Evolutionary conservation across 2,329 filamentous ascomycete genomes (phyloP).

Genomic region (Penicillium psychrosexuale): DNA sequence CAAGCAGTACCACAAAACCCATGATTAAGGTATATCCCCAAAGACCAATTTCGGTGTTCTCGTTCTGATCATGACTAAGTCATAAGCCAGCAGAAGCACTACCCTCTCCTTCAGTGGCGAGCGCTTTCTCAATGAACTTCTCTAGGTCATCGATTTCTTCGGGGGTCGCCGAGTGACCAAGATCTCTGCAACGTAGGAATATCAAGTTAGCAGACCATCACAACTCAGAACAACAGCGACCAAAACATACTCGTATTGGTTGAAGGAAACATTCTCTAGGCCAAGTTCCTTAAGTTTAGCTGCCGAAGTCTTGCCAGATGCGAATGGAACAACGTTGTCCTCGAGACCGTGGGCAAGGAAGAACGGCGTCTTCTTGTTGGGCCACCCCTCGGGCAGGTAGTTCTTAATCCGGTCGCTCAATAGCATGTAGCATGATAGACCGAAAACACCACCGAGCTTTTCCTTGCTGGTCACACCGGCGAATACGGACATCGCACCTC

Average conservation of each 20-base stretch:
- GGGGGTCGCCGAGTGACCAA: constrained; percentile 72
- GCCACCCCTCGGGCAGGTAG: constrained; percentile 52
- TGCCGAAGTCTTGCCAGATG: constrained; percentile 66
- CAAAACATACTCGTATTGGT: constrained; percentile 65
- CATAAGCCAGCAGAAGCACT: constrained; percentile 31
- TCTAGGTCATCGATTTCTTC: constrained; percentile 82
- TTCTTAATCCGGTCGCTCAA: constrained; percentile 63
- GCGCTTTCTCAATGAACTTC: constrained; percentile 53
- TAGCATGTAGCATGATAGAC: constrained; percentile 76
- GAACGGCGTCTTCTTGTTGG: constrained; percentile 74
- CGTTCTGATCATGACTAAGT: constrained; percentile 24
- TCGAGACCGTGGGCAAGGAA: constrained; percentile 84
- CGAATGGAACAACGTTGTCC: constrained; percentile 69
- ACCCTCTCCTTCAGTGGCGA: constrained; percentile 48
- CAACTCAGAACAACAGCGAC: not conserved
- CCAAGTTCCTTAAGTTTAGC: constrained; percentile 66
- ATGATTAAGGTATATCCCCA: constrained; percentile 22
- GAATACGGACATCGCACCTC: constrained; percentile 82
- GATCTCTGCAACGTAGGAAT: constrained; percentile 48
- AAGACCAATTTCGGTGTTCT: not conserved
- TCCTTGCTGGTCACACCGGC: constrained; percentile 69
- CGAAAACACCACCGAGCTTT: constrained; percentile 85
- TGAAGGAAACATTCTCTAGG: constrained; percentile 67
- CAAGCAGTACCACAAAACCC: constrained; percentile 25
- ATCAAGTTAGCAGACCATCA: constrained; percentile 8